These are phyloP conservation scores for Colletotrichum paranaense DNA, from an alignment of 2,329 filamentous ascomycete genomes.

Conservation along the genomic window DNA sequence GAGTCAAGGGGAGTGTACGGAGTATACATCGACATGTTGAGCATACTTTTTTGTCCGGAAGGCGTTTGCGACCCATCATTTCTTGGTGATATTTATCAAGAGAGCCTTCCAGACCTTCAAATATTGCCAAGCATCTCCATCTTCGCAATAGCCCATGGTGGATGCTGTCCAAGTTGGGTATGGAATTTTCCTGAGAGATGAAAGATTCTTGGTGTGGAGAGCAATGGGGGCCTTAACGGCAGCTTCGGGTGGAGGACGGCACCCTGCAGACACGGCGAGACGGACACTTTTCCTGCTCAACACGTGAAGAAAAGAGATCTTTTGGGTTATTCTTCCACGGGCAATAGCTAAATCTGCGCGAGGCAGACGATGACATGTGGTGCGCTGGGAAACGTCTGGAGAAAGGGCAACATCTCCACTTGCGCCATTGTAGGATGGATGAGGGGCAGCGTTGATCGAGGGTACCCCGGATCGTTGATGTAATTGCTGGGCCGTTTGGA, in stretches of 20 bases:
- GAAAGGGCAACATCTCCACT: constrained; percentile 17
- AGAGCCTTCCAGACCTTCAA: neutral
- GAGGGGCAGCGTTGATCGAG: constrained; percentile 31
- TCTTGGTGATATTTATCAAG: neutral
- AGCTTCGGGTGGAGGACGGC: constrained; percentile 14
- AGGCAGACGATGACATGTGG: constrained; percentile 18
- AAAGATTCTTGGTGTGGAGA: constrained; percentile 21
- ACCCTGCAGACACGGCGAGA: constrained; percentile 22
- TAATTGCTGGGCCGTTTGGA: constrained; percentile 29
- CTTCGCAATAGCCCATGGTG: neutral
- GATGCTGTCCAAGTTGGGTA: constrained; percentile 9
- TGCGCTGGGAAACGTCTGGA: constrained; percentile 1
- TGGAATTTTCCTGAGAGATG: constrained; percentile 26
- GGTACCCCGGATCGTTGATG: constrained; percentile 35
- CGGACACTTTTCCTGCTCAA: constrained; percentile 22
- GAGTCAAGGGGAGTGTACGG: neutral
- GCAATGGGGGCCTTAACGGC: neutral
- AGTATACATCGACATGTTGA: neutral
- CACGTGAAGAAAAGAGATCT: constrained; percentile 27
- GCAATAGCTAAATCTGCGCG: constrained; percentile 12
- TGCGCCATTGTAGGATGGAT: constrained; percentile 3
- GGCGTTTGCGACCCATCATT: neutral
- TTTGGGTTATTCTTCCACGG: neutral
- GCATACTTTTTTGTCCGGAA: neutral
- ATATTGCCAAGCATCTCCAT: neutral